Percentiles rank a stretch among this genome's conserved stretches.
Conservation (phyloP, 2,329 filamentous ascomycete species). For the Elsinoe perseae region DNA sequence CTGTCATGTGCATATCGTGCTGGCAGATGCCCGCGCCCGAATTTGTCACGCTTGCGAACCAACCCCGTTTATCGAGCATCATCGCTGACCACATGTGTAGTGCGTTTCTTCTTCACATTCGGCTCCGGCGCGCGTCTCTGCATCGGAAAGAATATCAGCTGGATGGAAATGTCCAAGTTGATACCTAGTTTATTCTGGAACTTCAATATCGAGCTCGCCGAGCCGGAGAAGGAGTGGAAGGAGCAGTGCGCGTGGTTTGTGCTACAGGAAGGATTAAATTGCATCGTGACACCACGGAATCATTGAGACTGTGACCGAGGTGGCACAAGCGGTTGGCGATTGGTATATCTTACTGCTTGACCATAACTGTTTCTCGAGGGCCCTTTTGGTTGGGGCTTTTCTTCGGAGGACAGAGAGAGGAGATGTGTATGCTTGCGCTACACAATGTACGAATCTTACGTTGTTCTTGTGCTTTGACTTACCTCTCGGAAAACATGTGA, state of each 20-base stretch:
- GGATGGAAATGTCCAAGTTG: constrained; percentile 32
- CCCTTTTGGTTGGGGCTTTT: neutral
- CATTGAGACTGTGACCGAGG: neutral
- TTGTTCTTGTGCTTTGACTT: neutral
- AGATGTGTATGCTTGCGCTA: neutral
- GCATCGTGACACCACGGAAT: constrained; percentile 19
- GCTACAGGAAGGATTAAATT: constrained; percentile 27
- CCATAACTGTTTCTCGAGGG: no score
- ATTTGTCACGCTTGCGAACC: neutral
- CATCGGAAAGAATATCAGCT: constrained; percentile 27
- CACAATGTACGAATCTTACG: neutral
- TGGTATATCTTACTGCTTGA: constrained; percentile 7
- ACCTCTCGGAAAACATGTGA: neutral
- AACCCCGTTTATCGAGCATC: neutral
- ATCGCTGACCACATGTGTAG: constrained; percentile 2
- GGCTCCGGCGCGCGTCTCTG: constrained; percentile 28
- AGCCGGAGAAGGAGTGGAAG: constrained; percentile 27
- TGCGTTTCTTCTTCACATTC: constrained; percentile 32
- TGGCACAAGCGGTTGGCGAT: neutral
- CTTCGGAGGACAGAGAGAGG: neutral
- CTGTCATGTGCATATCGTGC: neutral
- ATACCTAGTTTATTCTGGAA: constrained; percentile 31
- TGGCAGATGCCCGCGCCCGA: neutral
- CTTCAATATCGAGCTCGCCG: constrained; percentile 29
- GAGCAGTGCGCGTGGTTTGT: constrained; percentile 28